Base-by-base conservation (phyloP, 257 asterid species). In the Scutellaria baicalensis region DNA sequence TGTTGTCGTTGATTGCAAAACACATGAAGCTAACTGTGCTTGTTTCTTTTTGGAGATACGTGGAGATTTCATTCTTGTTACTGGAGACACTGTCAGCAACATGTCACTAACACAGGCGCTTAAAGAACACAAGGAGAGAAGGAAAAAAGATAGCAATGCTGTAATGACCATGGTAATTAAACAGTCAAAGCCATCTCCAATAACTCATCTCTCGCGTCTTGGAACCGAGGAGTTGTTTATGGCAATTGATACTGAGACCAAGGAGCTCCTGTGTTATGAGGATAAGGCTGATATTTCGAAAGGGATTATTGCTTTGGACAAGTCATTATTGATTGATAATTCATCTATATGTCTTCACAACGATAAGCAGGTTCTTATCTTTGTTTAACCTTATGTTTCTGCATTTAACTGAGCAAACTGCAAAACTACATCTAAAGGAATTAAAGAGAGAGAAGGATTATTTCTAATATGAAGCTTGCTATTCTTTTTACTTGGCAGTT, bases 21-120 rank as follows among this genome's bases (percentile, higher is more conserved):
- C 21, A 10, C 51, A 72, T 60, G 72, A 48, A 49, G 68, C 50
- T 45, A 33, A 40, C 66, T 62, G 21, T 78, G 60, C 54, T 72
- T 70, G 16, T 49, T 63, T 79, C 71, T 58, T 70, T 74, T 71
- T 77, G 82, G 65, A 93, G 99, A 86, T 94, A 77, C 83, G 80
- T 5, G 97, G 99, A 69, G 97, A 94, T 83, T 94, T 94, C 57
- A 48, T 94, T 79, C 97, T 94, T 66, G 95, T 94, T 57, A 81
- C 89, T 60, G 97, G 99, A 77, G 99, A 94, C 79, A 94, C 99
- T 9, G 88, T 94, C 49, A 94, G 97, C 87, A 94, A 91, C 79
- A 94, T 94, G 99, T 77, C 97, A 36, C 97, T 94, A 52, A 72
- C 86, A 35, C 84, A 83, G 68, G 96, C 85, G 45, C 79, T 94